A percentile compares a stretch with the other conserved stretches of the same genome.
These are phyloP conservation scores for Lolium multiflorum DNA, from an alignment of 176 grass and related monocot genomes.

Conservation along the genomic window DNA sequence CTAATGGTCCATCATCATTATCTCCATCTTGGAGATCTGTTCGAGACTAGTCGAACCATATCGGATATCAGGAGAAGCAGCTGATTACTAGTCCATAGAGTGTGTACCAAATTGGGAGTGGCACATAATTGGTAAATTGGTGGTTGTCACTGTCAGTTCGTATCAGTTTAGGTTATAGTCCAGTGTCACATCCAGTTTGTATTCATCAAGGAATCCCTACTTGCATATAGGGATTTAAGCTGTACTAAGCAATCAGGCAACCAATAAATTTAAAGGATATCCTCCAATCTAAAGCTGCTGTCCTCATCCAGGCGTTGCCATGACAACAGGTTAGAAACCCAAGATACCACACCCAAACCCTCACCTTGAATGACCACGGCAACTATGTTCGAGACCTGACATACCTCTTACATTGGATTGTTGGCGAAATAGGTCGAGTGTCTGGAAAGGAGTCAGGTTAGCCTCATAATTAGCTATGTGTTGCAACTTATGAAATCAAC, in stretches of 20 bases:
- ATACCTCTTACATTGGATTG: neutral
- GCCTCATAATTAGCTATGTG: neutral
- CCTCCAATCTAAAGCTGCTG: neutral
- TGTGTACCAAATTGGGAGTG: neutral
- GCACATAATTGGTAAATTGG: neutral
- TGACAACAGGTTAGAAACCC: neutral
- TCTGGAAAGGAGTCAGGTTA: neutral
- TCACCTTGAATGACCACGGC: neutral
- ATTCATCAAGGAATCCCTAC: neutral
- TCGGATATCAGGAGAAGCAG: neutral
- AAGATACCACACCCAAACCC: neutral
- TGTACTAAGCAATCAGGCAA: neutral
- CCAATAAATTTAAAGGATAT: neutral
- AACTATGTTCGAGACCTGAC: neutral
- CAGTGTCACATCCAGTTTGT: neutral
- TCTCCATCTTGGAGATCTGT: neutral
- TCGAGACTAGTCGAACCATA: neutral
- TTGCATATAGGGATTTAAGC: neutral
- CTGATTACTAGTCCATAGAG: neutral
- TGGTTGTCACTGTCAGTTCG: neutral
- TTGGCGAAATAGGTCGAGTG: neutral
- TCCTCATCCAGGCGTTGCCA: neutral
- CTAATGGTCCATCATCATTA: neutral
- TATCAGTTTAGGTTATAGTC: neutral
- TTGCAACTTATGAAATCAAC: neutral